Conservation (phyloP, 257 asterid species). For the Echites panduratus region DNA sequence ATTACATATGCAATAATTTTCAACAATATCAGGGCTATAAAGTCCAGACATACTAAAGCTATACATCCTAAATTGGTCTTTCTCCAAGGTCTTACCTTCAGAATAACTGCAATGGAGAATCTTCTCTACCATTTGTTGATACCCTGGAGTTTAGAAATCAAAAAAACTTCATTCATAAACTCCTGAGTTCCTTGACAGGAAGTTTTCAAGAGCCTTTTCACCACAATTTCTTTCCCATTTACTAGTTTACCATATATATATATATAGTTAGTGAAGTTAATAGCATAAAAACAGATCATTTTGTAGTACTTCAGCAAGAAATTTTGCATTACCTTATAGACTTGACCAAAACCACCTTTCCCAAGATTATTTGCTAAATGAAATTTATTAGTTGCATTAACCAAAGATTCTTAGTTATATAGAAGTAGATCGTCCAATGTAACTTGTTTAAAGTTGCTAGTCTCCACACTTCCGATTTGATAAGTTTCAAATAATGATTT, state of each 20-base stretch:
- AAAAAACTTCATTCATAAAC: too few species aligned
- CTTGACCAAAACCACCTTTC: too few species aligned
- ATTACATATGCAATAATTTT: background rate
- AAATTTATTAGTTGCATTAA: slow-evolving; percentile 42
- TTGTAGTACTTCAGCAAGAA: background rate
- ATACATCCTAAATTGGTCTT: background rate
- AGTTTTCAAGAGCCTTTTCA: too few species aligned
- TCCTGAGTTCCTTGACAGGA: too few species aligned
- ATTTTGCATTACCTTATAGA: slow-evolving; percentile 37
- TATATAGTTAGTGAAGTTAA: too few species aligned
- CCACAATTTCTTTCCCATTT: too few species aligned
- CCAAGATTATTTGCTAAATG: too few species aligned
- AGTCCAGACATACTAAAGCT: background rate
- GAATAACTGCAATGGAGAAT: too few species aligned
- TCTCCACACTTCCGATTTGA: background rate
- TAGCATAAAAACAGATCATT: background rate
- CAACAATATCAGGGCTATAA: background rate
- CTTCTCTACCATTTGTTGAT: too few species aligned
- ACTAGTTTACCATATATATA: too few species aligned
- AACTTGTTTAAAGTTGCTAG: background rate
- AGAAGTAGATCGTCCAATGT: slow-evolving; percentile 14
- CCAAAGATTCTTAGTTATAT: slow-evolving; percentile 24
- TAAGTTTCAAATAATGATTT: background rate
- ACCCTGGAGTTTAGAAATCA: too few species aligned
- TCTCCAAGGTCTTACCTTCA: too few species aligned